These are phyloP conservation scores for Psidium friedrichsthalianum DNA, from an alignment of 345 rosid genomes.

Conservation along the genomic window DNA sequence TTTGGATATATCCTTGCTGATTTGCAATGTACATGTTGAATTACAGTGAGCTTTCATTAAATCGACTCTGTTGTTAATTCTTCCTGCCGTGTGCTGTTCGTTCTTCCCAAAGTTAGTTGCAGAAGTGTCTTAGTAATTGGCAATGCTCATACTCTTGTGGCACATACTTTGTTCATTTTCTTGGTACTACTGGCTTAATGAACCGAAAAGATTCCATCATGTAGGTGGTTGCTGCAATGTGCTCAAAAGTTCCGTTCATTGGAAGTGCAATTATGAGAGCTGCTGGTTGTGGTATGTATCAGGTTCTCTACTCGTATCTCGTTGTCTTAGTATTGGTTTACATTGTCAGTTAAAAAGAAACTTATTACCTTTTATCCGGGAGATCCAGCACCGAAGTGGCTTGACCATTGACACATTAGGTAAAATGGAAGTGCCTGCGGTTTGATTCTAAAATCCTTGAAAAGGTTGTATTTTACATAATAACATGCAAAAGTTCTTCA, in stretches of 20 bases:
- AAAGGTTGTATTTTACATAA: background rate
- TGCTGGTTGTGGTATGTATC: slow-evolving; percentile 49
- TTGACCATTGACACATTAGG: background rate
- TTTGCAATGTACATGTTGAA: background rate
- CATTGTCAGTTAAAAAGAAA: background rate
- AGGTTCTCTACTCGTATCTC: background rate
- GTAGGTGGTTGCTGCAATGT: slow-evolving; percentile 95
- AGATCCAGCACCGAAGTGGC: background rate
- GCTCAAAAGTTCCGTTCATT: slow-evolving; percentile 81
- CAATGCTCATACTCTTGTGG: background rate
- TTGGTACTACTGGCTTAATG: background rate
- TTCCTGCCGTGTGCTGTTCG: background rate
- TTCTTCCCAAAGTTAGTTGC: background rate
- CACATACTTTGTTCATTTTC: background rate
- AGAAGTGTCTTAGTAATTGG: background rate
- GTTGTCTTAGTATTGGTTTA: background rate
- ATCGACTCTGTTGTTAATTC: background rate
- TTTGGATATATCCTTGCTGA: background rate
- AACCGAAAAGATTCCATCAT: background rate
- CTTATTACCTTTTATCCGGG: background rate
- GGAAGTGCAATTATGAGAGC: slow-evolving; percentile 82
- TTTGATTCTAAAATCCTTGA: background rate
- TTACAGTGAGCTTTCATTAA: background rate
- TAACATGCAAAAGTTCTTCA: background rate
- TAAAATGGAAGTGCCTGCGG: background rate